Conservation (phyloP, 192 early-diverging fungal species). For the Spinellus fusiger region DNA sequence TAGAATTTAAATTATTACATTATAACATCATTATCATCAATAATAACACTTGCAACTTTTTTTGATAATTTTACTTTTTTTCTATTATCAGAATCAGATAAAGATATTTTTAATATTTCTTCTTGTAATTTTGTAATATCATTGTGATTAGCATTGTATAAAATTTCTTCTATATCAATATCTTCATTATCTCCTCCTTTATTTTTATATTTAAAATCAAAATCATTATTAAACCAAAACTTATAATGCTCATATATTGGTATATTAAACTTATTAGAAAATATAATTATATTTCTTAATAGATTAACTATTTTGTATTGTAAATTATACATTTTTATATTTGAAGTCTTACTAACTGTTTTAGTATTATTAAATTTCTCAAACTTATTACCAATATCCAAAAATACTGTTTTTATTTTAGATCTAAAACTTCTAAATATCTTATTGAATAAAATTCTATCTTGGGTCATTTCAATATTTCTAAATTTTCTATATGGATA, state of each 20-base stretch:
- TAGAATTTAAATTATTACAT: too few relatives aligned
- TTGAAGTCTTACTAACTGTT: not conserved
- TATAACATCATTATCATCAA: too few relatives aligned
- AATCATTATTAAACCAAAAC: not conserved
- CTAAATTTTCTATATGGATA: not conserved
- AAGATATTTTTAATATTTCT: not conserved
- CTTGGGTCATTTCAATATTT: not conserved
- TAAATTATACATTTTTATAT: constrained; percentile 1
- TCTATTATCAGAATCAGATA: not conserved
- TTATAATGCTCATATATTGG: not conserved
- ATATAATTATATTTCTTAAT: not conserved
- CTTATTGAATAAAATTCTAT: not conserved
- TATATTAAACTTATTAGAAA: not conserved
- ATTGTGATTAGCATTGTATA: not conserved
- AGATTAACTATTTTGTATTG: not conserved
- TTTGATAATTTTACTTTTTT: too few relatives aligned
- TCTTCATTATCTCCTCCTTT: not conserved
- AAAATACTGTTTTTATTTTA: not conserved
- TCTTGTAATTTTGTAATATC: not conserved
- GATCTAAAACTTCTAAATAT: not conserved
- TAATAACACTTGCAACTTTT: too few relatives aligned
- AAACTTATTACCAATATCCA: not conserved
- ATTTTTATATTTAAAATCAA: not conserved
- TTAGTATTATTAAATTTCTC: not conserved
- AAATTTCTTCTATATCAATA: not conserved